These are phyloP conservation scores for Hyaloscypha finlandica DNA, from an alignment of 495 filamentous ascomycete genomes.

Conservation along the genomic window DNA sequence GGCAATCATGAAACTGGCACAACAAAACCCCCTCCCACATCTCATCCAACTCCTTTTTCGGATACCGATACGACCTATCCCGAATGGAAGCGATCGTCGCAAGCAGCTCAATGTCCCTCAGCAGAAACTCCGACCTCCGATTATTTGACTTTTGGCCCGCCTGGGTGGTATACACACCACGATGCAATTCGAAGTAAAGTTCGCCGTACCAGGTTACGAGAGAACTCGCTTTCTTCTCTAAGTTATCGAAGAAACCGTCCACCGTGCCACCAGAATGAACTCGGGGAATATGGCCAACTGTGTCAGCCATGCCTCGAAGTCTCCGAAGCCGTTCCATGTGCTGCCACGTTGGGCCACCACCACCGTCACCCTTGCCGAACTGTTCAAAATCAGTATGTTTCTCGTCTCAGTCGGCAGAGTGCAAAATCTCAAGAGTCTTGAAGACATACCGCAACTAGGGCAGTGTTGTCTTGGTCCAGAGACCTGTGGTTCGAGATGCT, in stretches of 20 bases:
- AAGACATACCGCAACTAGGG: constrained; percentile 52
- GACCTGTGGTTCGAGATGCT: constrained; percentile 76
- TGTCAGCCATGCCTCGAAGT: constrained; percentile 71
- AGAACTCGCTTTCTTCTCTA: constrained; percentile 62
- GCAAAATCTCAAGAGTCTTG: neutral
- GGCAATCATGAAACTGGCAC: constrained; percentile 75
- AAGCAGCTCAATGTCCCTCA: constrained; percentile 70
- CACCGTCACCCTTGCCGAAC: constrained; percentile 80
- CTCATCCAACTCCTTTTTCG: constrained; percentile 69
- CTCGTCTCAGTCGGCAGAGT: neutral
- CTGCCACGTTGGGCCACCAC: constrained; percentile 71
- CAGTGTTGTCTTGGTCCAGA: constrained; percentile 68
- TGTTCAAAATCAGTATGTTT: neutral
- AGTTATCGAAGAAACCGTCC: constrained; percentile 70
- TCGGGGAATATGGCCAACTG: constrained; percentile 55
- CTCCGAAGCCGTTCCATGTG: constrained; percentile 74
- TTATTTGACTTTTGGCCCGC: constrained; percentile 80
- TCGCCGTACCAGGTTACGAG: constrained; percentile 81
- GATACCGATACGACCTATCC: constrained; percentile 60
- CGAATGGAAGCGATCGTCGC: constrained; percentile 66
- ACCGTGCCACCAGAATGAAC: constrained; percentile 73
- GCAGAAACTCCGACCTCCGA: constrained; percentile 63
- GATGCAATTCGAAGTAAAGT: constrained; percentile 79
- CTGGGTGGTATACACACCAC: constrained; percentile 78
- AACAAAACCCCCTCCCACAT: constrained; percentile 64